phyloP scores from a whole-genome alignment of 139 green algal species.

The Ettlia oleoabundans region DNA sequence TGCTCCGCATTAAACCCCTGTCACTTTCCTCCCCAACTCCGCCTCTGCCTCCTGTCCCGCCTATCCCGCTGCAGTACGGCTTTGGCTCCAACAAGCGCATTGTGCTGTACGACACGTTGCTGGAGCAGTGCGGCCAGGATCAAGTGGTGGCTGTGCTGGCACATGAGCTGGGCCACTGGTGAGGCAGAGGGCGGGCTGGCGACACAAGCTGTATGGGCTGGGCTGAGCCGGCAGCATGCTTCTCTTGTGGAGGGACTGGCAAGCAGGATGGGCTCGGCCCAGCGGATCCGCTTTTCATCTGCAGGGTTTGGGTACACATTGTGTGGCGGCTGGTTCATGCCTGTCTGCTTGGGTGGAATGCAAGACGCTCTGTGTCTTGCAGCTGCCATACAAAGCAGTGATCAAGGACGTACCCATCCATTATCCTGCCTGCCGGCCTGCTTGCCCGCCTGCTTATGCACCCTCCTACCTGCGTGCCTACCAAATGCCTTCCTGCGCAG shows the following conservation, averaged over 20 bases:
- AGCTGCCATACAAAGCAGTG: no score
- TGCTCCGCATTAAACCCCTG: neutral
- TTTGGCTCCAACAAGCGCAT: slow-evolving; percentile 96
- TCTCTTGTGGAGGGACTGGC: no score
- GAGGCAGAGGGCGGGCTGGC: neutral
- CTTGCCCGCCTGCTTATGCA: neutral
- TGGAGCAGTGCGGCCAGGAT: slow-evolving; percentile 75
- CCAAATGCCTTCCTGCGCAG: neutral
- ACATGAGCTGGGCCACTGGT: slow-evolving; percentile 76
- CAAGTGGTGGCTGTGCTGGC: slow-evolving; percentile 90
- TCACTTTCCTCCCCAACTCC: neutral
- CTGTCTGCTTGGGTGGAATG: no score
- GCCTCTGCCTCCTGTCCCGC: neutral
- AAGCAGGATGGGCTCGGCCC: no score
- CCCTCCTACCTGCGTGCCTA: neutral
- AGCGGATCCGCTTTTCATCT: neutral
- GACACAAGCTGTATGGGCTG: no score
- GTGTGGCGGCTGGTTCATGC: no score
- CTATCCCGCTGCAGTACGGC: slow-evolving; percentile 64
- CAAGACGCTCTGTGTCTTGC: no score
- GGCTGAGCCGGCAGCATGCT: no score
- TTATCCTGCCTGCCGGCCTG: no score
- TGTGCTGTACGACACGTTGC: slow-evolving; percentile 90
- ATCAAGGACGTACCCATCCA: no score
- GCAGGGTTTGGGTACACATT: no score